Conservation (phyloP, 1,284 basidiomycete genomes). For the Sporisorium reilianum region DNA sequence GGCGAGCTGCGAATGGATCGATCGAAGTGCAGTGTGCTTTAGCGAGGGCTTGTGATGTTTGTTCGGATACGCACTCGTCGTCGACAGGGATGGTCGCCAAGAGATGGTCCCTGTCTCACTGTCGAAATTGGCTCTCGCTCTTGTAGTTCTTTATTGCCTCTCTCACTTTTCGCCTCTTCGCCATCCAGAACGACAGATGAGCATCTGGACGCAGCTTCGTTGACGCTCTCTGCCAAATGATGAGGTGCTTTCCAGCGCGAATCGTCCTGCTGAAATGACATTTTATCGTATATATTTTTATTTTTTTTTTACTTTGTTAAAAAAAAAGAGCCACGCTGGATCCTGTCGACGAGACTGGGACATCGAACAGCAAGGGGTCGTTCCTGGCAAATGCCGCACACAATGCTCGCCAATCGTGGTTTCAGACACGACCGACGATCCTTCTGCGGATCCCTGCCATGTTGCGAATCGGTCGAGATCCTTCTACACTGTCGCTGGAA, state of each 20-base stretch:
- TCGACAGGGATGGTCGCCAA: slow-evolving; percentile 2
- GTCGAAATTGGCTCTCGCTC: neutral
- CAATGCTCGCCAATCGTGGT: neutral
- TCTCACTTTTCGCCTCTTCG: too few relatives aligned
- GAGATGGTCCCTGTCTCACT: slow-evolving; percentile 1
- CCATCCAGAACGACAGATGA: too few relatives aligned
- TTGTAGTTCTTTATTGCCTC: too few relatives aligned
- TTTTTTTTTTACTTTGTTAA: too few relatives aligned
- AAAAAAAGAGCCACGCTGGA: neutral
- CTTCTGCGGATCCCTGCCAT: neutral
- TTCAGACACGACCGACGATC: neutral
- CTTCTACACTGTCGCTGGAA: too few relatives aligned
- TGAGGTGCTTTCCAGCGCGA: too few relatives aligned
- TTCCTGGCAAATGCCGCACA: slow-evolving; percentile 8
- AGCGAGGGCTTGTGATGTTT: slow-evolving; percentile 12
- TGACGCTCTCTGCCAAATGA: too few relatives aligned
- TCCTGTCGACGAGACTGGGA: neutral
- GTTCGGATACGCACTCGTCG: slow-evolving; percentile 2
- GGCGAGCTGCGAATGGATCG: neutral
- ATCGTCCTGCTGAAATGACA: too few relatives aligned
- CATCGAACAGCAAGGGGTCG: slow-evolving; percentile 8
- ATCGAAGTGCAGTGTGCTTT: neutral
- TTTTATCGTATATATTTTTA: too few relatives aligned
- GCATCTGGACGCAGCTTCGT: too few relatives aligned
- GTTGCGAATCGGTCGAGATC: neutral